Base-by-base conservation (phyloP, 305 asterid species). In the Fraxinus nigra region DNA sequence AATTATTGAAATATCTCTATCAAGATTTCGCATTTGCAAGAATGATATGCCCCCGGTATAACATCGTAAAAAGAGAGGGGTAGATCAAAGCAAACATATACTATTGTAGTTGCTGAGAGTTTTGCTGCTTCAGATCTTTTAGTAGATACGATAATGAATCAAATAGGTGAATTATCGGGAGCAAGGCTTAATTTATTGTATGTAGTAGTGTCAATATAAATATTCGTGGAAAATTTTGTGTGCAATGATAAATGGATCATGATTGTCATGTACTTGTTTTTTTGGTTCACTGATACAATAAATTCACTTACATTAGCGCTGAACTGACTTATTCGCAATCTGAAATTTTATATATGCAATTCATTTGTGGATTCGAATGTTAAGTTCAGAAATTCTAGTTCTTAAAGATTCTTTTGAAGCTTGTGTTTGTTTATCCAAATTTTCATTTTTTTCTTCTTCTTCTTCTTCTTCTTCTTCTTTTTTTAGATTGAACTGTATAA, bases 351-450 rank as follows among this genome's bases (percentile, higher is more conserved):
- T 14, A 34, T 76, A 1, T 72, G 78, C 75, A 40, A 34, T 81
- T 73, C 70, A 63, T 85, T 14, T 76, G 80, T 87, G 79, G 79
- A 76, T 77, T 34, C 7, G 78, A 51, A 69, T 56, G 28, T 56
- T 37, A n/a, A 33, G 46, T 11, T 61, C 37, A 22, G 75, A 78
- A 59, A 18, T 14, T 24, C 37, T 78, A 16, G 38, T 61, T 74
- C 48, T 46, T n/a, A 81, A 43, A 32, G 32, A 7, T 11, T 63
- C 38, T 38, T 35, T 59, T 37, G 81, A 70, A 78, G 77, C 11
- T 83, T 35, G 73, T 26, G 72, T 37, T 38, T 38, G 34, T 84
- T 33, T 72, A 32, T 54, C 10, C 65, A 46, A 14, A 30, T 61
- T 79, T 46, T 8, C 34, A 11, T 80, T 32, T 43, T 37, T 14